Percentiles rank a stretch among this genome's conserved stretches.
These are phyloP conservation scores for Cladophialophora yegresii DNA, from an alignment of 2,329 filamentous ascomycete species.

Conservation along the genomic window DNA sequence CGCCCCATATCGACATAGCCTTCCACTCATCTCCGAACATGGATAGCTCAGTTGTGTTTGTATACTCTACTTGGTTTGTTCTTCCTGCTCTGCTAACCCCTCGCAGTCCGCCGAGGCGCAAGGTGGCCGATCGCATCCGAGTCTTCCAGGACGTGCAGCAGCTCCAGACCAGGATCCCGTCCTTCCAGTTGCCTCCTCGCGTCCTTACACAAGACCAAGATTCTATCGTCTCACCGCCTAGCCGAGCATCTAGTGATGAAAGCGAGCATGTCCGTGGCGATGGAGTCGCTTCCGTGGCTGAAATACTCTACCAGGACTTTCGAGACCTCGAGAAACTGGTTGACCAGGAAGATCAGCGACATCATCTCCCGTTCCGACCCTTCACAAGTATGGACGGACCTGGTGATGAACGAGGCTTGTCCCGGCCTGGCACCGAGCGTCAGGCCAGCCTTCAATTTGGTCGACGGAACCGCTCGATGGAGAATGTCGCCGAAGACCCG, in stretches of 20 bases:
- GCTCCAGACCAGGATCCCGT: slow-evolving; percentile 17
- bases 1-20: slow-evolving; percentile 17
- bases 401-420: background rate
- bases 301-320: slow-evolving; percentile 8
- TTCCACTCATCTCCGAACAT: slow-evolving; percentile 25
- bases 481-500: slow-evolving; percentile 19
- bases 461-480: slow-evolving; percentile 27
- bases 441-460: slow-evolving; percentile 7
- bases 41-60: slow-evolving; percentile 26
- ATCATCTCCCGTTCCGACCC: slow-evolving; percentile 13
- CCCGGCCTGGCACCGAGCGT: background rate
- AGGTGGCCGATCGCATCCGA: slow-evolving; percentile 35
- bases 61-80: background rate
- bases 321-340: background rate
- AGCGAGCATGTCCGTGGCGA: slow-evolving; percentile 23
- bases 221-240: slow-evolving; percentile 19
- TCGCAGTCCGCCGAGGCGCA: slow-evolving; percentile 29
- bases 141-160: slow-evolving; percentile 32
- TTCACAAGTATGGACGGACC: slow-evolving; percentile 25
- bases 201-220: slow-evolving; percentile 16
- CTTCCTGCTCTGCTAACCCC: slow-evolving; percentile 10
- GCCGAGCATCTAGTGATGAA: slow-evolving; percentile 17
- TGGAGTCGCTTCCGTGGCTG: slow-evolving; percentile 17
- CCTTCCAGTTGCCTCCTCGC: slow-evolving; percentile 17
- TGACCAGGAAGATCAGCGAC: background rate